phyloP scores from a whole-genome alignment of 2,329 filamentous ascomycete species.

The Venturia nashicola region DNA sequence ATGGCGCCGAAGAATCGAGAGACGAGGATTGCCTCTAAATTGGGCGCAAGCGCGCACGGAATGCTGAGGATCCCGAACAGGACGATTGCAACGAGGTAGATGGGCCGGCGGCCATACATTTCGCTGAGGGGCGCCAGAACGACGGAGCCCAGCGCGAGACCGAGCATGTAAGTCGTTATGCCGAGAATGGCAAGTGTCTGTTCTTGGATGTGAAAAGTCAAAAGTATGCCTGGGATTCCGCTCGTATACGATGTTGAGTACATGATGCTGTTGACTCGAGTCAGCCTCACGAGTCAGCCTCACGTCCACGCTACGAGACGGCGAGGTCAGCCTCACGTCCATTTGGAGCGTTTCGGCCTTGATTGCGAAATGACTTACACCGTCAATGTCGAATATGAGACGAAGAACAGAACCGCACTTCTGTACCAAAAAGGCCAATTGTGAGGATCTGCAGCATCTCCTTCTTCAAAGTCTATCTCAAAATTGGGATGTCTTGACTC shows the following conservation, averaged over 20 bases:
- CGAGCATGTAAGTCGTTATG: slow-evolving; percentile 66
- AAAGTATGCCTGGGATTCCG: slow-evolving; percentile 54
- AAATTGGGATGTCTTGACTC: slow-evolving; percentile 39
- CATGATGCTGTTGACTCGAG: slow-evolving; percentile 36
- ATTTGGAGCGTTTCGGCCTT: too few species aligned
- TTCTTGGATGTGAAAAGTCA: slow-evolving; percentile 48
- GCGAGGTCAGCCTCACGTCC: too few species aligned
- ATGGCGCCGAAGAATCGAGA: slow-evolving; percentile 63
- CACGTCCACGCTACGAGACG: too few species aligned
- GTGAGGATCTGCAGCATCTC: slow-evolving; percentile 51
- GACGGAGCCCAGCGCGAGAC: slow-evolving; percentile 59
- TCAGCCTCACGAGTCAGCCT: too few species aligned
- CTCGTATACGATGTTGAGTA: slow-evolving; percentile 73
- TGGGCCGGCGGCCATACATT: slow-evolving; percentile 52
- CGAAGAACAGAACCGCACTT: slow-evolving; percentile 35
- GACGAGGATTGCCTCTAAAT: slow-evolving; percentile 55
- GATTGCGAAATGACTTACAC: slow-evolving; percentile 15
- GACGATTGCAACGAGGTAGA: slow-evolving; percentile 55
- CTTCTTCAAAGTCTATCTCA: slow-evolving; percentile 59
- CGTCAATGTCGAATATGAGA: slow-evolving; percentile 16
- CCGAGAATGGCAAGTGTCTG: slow-evolving; percentile 58
- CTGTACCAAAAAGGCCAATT: slow-evolving; percentile 56
- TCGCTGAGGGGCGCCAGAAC: slow-evolving; percentile 64
- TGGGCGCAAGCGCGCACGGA: slow-evolving; percentile 57
- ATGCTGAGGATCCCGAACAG: slow-evolving; percentile 58